Percentiles rank a stretch among this genome's conserved stretches.
phyloP scores from a whole-genome alignment of 2,329 filamentous ascomycete genomes.

The Colletotrichum lentis region DNA sequence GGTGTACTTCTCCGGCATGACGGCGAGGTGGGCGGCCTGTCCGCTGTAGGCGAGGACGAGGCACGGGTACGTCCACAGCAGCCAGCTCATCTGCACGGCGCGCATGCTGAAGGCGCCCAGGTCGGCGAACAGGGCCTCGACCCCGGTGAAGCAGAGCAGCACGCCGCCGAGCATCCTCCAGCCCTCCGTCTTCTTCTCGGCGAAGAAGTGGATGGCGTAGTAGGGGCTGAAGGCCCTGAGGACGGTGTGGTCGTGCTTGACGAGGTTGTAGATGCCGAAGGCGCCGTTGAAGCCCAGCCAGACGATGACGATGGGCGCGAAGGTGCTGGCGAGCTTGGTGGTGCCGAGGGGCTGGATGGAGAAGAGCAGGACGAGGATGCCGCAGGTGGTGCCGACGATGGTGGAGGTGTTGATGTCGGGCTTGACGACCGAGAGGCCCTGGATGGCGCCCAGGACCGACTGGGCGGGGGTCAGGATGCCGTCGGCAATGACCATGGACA shows the following conservation, averaged over 20 bases:
- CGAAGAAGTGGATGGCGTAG: slow-evolving; percentile 68
- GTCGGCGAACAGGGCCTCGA: slow-evolving; percentile 82
- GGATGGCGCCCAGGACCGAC: slow-evolving; percentile 73
- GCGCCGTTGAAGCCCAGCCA: slow-evolving; percentile 71
- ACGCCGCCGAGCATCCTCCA: slow-evolving; percentile 76
- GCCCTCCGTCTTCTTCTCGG: slow-evolving; percentile 65
- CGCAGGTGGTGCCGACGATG: slow-evolving; percentile 70
- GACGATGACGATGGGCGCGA: slow-evolving; percentile 72
- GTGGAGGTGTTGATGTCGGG: slow-evolving; percentile 63
- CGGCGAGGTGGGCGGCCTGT: slow-evolving; percentile 76
- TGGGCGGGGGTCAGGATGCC: slow-evolving; percentile 75
- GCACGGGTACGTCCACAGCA: slow-evolving; percentile 73
- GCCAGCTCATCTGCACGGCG: slow-evolving; percentile 78
- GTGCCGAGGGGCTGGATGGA: slow-evolving; percentile 71
- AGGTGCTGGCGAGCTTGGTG: slow-evolving; percentile 64
- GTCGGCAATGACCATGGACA: slow-evolving; percentile 72
- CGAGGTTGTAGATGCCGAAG: slow-evolving; percentile 71
- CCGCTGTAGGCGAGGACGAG: slow-evolving; percentile 72
- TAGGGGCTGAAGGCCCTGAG: slow-evolving; percentile 66
- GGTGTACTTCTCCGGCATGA: slow-evolving; percentile 62
- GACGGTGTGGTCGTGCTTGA: slow-evolving; percentile 60
- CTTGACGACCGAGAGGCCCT: slow-evolving; percentile 67
- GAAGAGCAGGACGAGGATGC: slow-evolving; percentile 71
- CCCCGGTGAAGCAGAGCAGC: slow-evolving; percentile 77
- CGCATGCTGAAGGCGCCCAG: slow-evolving; percentile 75